Evolutionary conservation across 116 monocot genomes (phyloP).

Genomic region (Iris pallida): DNA sequence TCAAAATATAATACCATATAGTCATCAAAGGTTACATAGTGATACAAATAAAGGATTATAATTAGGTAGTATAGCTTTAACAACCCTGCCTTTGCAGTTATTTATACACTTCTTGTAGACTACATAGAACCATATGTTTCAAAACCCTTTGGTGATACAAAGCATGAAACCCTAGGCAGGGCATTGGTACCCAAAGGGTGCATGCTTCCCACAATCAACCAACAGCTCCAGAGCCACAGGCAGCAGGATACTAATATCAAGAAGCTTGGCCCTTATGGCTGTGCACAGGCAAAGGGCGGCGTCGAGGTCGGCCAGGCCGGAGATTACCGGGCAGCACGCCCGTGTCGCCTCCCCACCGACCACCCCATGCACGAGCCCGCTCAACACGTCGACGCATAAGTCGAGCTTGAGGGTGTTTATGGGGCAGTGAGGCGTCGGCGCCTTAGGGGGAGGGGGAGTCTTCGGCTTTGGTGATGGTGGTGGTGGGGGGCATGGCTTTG

Average conservation of each 20-base stretch:
- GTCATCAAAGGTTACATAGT: no score
- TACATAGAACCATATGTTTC: no score
- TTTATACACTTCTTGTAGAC: no score
- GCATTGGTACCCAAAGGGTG: constrained; percentile 26
- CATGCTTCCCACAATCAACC: constrained; percentile 28
- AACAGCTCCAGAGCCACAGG: constrained; percentile 22
- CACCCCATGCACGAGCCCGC: constrained; percentile 2
- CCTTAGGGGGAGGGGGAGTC: constrained; percentile 1
- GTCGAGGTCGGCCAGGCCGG: constrained; percentile 29
- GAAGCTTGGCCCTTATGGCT: constrained; percentile 27
- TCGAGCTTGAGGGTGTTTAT: constrained; percentile 7
- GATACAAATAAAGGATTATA: no score
- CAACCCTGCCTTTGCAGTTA: no score
- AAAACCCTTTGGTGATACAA: no score
- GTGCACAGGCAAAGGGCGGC: constrained; percentile 48
- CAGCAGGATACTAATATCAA: constrained; percentile 24
- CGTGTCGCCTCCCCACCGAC: not conserved
- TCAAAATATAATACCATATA: no score
- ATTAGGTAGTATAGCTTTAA: no score
- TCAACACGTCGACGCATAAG: constrained; percentile 1
- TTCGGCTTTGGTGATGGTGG: constrained; percentile 11
- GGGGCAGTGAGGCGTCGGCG: not conserved
- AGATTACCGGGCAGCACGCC: constrained; percentile 15
- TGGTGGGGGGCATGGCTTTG: not conserved
- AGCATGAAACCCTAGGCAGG: constrained; percentile 24